Conservation (phyloP, 352 stramenopile species). For the Globisporangium okanoganense region DNA sequence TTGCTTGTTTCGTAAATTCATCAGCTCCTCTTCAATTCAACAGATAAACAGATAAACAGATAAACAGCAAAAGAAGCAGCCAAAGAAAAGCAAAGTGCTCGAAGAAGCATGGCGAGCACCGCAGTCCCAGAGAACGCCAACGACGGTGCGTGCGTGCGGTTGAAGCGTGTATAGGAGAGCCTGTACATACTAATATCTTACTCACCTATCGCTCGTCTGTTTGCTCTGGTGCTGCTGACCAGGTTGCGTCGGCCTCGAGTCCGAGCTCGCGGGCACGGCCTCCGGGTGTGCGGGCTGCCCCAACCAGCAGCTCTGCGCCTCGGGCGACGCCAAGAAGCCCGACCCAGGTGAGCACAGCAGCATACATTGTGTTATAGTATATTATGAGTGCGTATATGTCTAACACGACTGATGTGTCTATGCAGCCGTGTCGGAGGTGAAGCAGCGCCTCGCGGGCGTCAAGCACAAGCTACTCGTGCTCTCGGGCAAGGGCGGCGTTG, state of each 20-base stretch:
- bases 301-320: slow-evolving; percentile 96
- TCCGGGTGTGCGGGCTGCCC: slow-evolving; percentile 96
- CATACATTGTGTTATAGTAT: slow-evolving; percentile 19
- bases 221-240: not conserved
- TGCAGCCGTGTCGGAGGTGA: slow-evolving; percentile 83
- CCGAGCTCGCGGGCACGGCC: slow-evolving; percentile 93
- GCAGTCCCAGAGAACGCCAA: slow-evolving; percentile 58
- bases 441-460: slow-evolving; percentile 65
- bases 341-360: slow-evolving; percentile 52
- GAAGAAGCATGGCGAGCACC: slow-evolving; percentile 13
- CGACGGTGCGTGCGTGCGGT: slow-evolving; percentile 26
- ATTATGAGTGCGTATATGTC: slow-evolving; percentile 31
- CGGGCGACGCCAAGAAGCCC: slow-evolving; percentile 82
- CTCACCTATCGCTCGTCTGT: not conserved
- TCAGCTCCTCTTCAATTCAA: no score
- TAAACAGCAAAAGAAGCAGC: no score
- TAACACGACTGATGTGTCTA: not conserved
- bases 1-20: no score
- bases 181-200: not conserved
- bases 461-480: slow-evolving; percentile 99
- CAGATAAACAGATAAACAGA: no score
- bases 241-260: slow-evolving; percentile 94
- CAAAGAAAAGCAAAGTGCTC: not conserved
- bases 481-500: slow-evolving; percentile 98
- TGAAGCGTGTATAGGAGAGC: not conserved